Evolutionary conservation across 2,329 filamentous ascomycete genomes (phyloP).

Genomic region (Penicillium fuscoglaucum): DNA sequence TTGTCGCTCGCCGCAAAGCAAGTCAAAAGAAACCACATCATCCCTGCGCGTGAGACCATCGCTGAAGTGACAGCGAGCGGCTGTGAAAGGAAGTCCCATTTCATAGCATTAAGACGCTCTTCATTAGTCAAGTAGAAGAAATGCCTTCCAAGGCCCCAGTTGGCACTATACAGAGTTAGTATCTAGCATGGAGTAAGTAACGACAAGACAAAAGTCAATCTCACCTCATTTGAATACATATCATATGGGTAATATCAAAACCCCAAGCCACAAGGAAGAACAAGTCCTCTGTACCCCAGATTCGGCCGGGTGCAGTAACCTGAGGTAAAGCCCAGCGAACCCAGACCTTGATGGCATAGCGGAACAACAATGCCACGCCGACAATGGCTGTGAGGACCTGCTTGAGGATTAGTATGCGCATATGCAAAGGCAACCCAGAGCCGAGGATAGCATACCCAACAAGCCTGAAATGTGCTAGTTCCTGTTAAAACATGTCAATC

Average conservation of each 20-base stretch:
- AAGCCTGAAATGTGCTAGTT: slow-evolving; percentile 20
- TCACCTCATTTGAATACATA: slow-evolving; percentile 35
- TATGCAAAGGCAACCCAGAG: background rate
- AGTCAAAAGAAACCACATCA: slow-evolving; percentile 40
- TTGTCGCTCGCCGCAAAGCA: slow-evolving; percentile 36
- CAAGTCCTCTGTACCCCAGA: slow-evolving; percentile 39
- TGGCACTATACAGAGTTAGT: slow-evolving; percentile 20
- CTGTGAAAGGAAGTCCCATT: slow-evolving; percentile 26
- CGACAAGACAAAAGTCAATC: background rate
- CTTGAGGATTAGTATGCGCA: slow-evolving; percentile 1
- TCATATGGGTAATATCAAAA: slow-evolving; percentile 37
- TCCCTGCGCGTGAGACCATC: slow-evolving; percentile 39
- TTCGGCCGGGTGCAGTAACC: slow-evolving; percentile 32
- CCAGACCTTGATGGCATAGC: slow-evolving; percentile 33
- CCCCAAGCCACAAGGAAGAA: slow-evolving; percentile 33
- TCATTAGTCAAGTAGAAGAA: slow-evolving; percentile 31
- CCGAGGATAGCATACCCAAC: slow-evolving; percentile 19
- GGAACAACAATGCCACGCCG: slow-evolving; percentile 22
- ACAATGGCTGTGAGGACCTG: slow-evolving; percentile 26
- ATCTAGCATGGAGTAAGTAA: no score
- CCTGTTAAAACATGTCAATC: slow-evolving; percentile 8
- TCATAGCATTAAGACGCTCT: slow-evolving; percentile 32
- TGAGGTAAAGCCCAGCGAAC: slow-evolving; percentile 34
- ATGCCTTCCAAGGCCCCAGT: slow-evolving; percentile 37
- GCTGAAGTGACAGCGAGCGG: slow-evolving; percentile 32